These are phyloP conservation scores for Vicia faba DNA, from an alignment of 306 rosid genomes.

Conservation along the genomic window DNA sequence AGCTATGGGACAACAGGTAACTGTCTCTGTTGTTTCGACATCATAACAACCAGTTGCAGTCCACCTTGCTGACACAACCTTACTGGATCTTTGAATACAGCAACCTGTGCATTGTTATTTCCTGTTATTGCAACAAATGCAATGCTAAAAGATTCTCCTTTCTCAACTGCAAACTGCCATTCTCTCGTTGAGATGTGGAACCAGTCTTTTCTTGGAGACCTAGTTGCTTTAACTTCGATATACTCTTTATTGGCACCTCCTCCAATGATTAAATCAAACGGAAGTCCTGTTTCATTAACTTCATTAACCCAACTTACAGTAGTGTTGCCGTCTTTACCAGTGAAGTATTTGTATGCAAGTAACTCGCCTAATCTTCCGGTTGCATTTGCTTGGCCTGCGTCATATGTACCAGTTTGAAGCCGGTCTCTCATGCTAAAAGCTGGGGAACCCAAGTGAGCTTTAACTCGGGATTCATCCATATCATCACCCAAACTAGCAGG, in stretches of 20 bases:
- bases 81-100: constrained; percentile 68
- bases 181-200: constrained; percentile 68
- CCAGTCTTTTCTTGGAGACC: constrained; percentile 81
- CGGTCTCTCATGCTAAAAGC: constrained; percentile 47
- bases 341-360: constrained; percentile 65
- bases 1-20: constrained; percentile 48
- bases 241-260: constrained; percentile 50
- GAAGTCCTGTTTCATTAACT: constrained; percentile 67
- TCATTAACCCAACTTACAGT: constrained; percentile 79
- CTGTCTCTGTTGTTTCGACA: constrained; percentile 60
- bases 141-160: constrained; percentile 71
- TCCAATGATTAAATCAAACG: constrained; percentile 64
- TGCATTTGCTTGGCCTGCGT: constrained; percentile 47
- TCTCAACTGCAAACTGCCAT: constrained; percentile 80
- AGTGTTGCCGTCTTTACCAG: constrained; percentile 46
- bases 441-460: constrained; percentile 26
- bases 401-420: constrained; percentile 54
- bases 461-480: constrained; percentile 10
- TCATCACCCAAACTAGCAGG: constrained; percentile 38
- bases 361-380: constrained; percentile 80
- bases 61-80: constrained; percentile 62
- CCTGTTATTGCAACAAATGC: constrained; percentile 62
- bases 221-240: constrained; percentile 90
- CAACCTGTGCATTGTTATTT: constrained; percentile 54
- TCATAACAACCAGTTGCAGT: constrained; percentile 66